Conservation (phyloP, 352 stramenopile genomes). For the Peronospora belbahrii region DNA sequence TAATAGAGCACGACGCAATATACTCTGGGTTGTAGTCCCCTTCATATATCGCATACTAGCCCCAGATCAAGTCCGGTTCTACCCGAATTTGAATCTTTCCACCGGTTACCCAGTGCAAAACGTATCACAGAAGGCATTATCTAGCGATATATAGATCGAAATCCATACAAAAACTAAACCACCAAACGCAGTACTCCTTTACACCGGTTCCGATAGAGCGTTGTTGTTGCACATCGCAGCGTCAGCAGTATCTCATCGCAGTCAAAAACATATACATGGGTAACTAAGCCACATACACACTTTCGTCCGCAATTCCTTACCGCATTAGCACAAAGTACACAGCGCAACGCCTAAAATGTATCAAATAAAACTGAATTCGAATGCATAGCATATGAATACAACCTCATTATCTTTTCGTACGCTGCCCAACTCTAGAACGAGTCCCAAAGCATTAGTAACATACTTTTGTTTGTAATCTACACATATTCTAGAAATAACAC, state of each 20-base stretch:
- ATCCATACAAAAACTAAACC: background rate
- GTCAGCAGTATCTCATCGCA: background rate
- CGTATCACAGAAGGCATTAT: background rate
- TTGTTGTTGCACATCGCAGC: conserved; percentile 2
- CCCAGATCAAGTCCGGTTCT: conserved; percentile 9
- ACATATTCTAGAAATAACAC: background rate
- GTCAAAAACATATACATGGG: background rate
- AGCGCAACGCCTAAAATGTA: background rate
- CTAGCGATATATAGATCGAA: no score
- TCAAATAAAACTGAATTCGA: conserved; percentile 4
- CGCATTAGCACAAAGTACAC: conserved; percentile 3
- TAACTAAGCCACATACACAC: background rate
- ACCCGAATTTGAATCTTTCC: conserved; percentile 5
- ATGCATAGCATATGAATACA: conserved; percentile 7
- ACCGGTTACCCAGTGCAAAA: conserved; percentile 1
- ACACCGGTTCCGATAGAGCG: conserved; percentile 1
- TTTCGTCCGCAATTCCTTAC: background rate
- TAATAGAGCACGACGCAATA: conserved; percentile 3
- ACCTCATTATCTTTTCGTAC: background rate
- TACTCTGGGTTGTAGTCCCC: background rate
- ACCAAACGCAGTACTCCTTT: conserved; percentile 1
- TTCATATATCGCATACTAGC: conserved; percentile 1
- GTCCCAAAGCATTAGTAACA: background rate
- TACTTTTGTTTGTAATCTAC: background rate
- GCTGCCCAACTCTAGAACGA: background rate